Evolutionary conservation across 2,329 filamentous ascomycete genomes (phyloP).

Genomic region (Pseudogymnoascus destructans): DNA sequence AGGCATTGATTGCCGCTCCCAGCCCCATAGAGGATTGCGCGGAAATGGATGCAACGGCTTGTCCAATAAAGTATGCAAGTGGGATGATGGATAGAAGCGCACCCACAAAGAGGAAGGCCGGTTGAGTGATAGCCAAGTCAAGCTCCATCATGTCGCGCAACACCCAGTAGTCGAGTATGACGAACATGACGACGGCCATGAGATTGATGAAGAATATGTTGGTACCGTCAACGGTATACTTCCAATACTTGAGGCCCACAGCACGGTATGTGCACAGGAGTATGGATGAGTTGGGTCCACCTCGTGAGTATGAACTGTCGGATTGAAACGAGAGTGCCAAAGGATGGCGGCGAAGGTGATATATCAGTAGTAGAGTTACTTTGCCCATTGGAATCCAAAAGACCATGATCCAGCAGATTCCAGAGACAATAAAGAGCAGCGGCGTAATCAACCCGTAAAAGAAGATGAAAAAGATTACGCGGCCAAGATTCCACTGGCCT

Average conservation of each 20-base stretch:
- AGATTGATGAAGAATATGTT: slow-evolving; percentile 99
- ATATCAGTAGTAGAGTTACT: slow-evolving; percentile 76
- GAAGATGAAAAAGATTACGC: slow-evolving; percentile 90
- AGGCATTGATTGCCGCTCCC: slow-evolving; percentile 91
- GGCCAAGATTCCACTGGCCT: slow-evolving; percentile 87
- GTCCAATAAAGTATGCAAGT: slow-evolving; percentile 94
- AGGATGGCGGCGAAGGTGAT: slow-evolving; percentile 85
- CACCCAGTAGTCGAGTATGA: slow-evolving; percentile 84
- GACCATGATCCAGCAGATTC: slow-evolving; percentile 88
- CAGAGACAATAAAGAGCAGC: slow-evolving; percentile 70
- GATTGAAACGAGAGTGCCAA: slow-evolving; percentile 87
- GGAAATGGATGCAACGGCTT: slow-evolving; percentile 95
- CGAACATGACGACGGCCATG: slow-evolving; percentile 83
- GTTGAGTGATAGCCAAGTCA: slow-evolving; percentile 61
- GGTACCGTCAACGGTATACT: slow-evolving; percentile 95
- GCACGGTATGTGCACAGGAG: slow-evolving; percentile 94
- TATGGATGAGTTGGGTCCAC: slow-evolving; percentile 66
- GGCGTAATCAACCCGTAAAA: slow-evolving; percentile 91
- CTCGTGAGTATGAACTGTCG: slow-evolving; percentile 62
- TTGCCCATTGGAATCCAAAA: slow-evolving; percentile 99
- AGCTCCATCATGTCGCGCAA: slow-evolving; percentile 56
- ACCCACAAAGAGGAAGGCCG: slow-evolving; percentile 74
- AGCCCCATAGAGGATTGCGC: slow-evolving; percentile 98
- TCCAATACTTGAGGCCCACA: slow-evolving; percentile 93
- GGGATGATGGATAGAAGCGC: slow-evolving; percentile 88